A percentile compares a stretch with the other conserved stretches of the same genome.
Conservation (phyloP, 495 filamentous ascomycete genomes). For the Pyrenopolyporus hunteri region DNA sequence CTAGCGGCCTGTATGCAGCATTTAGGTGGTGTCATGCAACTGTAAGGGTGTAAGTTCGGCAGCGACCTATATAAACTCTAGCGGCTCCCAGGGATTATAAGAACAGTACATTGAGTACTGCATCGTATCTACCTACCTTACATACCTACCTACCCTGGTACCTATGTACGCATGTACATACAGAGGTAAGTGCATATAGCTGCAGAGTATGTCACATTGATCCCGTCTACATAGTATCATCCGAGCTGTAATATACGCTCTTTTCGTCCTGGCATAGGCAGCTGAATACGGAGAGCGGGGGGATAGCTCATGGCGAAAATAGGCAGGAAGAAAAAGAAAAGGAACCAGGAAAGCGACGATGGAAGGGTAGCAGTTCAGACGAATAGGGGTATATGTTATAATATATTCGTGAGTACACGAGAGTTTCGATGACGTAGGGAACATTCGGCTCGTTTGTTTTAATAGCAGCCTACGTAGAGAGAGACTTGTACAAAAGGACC, state of each 20-base stretch:
- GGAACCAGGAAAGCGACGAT: neutral
- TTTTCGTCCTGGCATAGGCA: neutral
- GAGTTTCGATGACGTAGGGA: too few relatives aligned
- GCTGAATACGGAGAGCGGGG: neutral
- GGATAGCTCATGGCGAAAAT: neutral
- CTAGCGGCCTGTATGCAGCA: constrained; percentile 29
- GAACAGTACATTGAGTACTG: neutral
- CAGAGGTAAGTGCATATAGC: too few relatives aligned
- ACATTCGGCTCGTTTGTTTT: too few relatives aligned
- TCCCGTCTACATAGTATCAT: too few relatives aligned
- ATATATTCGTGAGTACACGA: too few relatives aligned
- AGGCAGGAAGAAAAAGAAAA: neutral
- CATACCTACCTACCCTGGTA: too few relatives aligned
- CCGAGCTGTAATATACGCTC: neutral
- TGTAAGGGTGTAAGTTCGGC: constrained; percentile 29
- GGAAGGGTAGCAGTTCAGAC: neutral
- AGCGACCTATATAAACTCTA: constrained; percentile 23
- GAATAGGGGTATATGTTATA: neutral
- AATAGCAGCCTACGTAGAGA: too few relatives aligned
- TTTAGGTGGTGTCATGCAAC: constrained; percentile 21
- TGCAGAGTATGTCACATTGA: neutral
- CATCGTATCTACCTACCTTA: neutral
- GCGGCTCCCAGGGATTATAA: constrained; percentile 25
- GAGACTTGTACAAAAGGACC: too few relatives aligned
- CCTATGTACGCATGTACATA: too few relatives aligned